Evolutionary conservation across 345 rosid genomes (phyloP).

Genomic region (Brassica carinata): DNA sequence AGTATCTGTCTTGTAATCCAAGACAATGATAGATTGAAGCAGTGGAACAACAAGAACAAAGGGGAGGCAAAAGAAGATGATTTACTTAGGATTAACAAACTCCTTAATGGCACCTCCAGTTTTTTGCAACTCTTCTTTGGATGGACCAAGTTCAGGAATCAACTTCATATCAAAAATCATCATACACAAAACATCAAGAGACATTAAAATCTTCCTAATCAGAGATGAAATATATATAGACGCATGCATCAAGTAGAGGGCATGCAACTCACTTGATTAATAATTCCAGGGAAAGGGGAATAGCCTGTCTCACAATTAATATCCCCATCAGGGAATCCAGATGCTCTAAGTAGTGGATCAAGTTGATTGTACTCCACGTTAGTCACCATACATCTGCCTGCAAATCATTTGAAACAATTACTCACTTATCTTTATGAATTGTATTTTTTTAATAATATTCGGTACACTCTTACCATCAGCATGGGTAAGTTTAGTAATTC

Average conservation of each 20-base stretch:
- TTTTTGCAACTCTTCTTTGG: slow-evolving; percentile 80
- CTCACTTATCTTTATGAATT: neutral
- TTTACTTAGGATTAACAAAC: slow-evolving; percentile 97
- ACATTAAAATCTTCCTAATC: neutral
- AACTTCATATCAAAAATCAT: slow-evolving; percentile 47
- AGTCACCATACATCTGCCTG: slow-evolving; percentile 94
- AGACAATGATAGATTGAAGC: neutral
- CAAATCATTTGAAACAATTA: slow-evolving; percentile 20
- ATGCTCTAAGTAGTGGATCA: slow-evolving; percentile 93
- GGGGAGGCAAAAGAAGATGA: slow-evolving; percentile 23
- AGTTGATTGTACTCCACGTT: slow-evolving; percentile 99
- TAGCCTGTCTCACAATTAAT: slow-evolving; percentile 87
- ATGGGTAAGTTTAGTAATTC: slow-evolving; percentile 87
- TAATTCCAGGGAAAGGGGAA: slow-evolving; percentile 98
- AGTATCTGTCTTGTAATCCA: neutral
- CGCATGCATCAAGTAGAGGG: neutral
- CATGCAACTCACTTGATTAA: slow-evolving; percentile 72
- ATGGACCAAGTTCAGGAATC: slow-evolving; percentile 81
- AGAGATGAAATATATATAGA: neutral
- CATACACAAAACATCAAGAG: neutral
- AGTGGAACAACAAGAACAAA: neutral
- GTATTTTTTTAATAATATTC: neutral
- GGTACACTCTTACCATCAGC: slow-evolving; percentile 57
- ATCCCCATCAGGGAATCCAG: slow-evolving; percentile 88
- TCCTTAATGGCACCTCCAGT: slow-evolving; percentile 95